phyloP scores from a whole-genome alignment of 2,329 filamentous ascomycete species.

The Pestalotiopsis sp. region DNA sequence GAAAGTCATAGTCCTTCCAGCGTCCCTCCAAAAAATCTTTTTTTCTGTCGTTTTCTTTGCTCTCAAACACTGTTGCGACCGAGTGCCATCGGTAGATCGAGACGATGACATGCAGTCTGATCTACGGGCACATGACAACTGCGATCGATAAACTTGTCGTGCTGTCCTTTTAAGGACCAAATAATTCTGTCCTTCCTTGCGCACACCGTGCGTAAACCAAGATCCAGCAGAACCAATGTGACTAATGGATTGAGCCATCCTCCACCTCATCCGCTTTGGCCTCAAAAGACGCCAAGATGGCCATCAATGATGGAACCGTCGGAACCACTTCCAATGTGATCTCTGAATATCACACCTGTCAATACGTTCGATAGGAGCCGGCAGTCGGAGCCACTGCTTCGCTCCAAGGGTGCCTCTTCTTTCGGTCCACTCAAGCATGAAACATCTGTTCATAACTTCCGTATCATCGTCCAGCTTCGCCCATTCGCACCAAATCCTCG shows the following conservation, averaged over 20 bases:
- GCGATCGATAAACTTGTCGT: not conserved
- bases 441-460: slow-evolving; percentile 1
- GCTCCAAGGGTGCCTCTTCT: not conserved
- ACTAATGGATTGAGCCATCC: not conserved
- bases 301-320: not conserved
- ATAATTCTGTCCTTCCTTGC: not conserved
- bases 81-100: not conserved
- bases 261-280: not conserved
- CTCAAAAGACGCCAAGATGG: not conserved
- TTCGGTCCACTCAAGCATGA: not conserved
- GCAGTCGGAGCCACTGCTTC: not conserved
- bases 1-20: slow-evolving; percentile 28
- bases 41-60: slow-evolving; percentile 18
- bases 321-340: not conserved
- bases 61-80: slow-evolving; percentile 25
- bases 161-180: not conserved
- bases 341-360: not conserved
- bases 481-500: not conserved
- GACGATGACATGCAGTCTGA: not conserved
- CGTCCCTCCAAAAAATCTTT: slow-evolving; percentile 27
- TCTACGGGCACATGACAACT: not conserved
- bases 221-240: not conserved
- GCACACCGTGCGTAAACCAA: not conserved
- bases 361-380: not conserved
- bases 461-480: slow-evolving; percentile 3